phyloP scores from a whole-genome alignment of 495 filamentous ascomycete genomes.

The Penicilliopsis zonata region DNA sequence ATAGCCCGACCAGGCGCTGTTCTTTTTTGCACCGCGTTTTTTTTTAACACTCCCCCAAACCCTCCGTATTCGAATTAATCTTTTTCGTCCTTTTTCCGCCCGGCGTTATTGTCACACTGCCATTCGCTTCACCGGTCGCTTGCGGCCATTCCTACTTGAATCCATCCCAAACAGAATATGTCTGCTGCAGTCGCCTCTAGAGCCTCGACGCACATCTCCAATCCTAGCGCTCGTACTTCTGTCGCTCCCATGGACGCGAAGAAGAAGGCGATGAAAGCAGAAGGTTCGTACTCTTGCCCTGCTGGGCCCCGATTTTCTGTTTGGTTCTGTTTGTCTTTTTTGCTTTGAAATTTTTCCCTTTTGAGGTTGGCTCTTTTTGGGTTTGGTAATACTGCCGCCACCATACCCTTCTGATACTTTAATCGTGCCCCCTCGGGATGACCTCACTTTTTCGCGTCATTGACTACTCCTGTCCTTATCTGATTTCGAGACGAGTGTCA shows the following conservation, averaged over 20 bases:
- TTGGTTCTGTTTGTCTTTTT: conserved; percentile 5
- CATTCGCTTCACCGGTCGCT: conserved; percentile 6
- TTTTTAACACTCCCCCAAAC: no score
- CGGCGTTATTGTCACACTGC: conserved; percentile 1
- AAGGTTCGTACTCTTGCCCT: conserved; percentile 26
- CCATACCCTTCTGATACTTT: conserved; percentile 17
- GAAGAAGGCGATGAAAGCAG: conserved; percentile 28
- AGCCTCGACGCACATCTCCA: conserved; percentile 21
- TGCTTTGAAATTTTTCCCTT: conserved; percentile 5
- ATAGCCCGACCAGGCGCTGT: no score
- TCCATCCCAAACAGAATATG: conserved; percentile 14
- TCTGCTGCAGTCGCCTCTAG: conserved; percentile 36
- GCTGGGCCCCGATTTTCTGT: conserved; percentile 3
- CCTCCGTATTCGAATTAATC: conserved; percentile 1
- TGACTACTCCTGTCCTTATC: no score
- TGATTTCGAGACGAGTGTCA: no score
- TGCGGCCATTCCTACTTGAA: conserved; percentile 7
- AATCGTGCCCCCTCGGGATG: conserved; percentile 24
- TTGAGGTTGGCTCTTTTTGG: conserved; percentile 14
- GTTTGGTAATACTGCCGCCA: conserved; percentile 29
- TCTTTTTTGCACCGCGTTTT: conserved; percentile 4
- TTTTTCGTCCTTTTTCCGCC: conserved; percentile 2
- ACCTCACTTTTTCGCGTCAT: conserved; percentile 37
- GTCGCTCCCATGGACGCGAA: conserved; percentile 43
- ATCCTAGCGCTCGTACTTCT: conserved; percentile 15